phyloP scores from a whole-genome alignment of 208 protist genomes.

The Angomonas ambiguus region DNA sequence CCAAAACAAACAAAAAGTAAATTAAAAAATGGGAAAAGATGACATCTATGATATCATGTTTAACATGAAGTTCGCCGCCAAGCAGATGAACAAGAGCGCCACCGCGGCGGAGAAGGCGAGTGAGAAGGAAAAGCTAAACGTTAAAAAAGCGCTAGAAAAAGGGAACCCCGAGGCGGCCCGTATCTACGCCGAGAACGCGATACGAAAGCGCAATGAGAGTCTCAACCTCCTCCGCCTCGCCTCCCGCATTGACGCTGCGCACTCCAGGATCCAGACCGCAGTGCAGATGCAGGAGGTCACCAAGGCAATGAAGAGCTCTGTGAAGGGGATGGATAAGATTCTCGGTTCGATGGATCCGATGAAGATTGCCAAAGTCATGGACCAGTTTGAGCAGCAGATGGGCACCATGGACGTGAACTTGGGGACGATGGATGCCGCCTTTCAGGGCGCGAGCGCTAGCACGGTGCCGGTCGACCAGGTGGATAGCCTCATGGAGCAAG shows the following conservation, averaged over 20 bases:
- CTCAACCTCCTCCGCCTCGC: slow-evolving; percentile 95
- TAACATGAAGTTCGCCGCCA: slow-evolving; percentile 95
- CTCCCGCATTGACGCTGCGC: slow-evolving; percentile 94
- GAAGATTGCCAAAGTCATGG: slow-evolving; percentile 92
- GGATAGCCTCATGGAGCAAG: slow-evolving; percentile 89
- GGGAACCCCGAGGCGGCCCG: slow-evolving; percentile 96
- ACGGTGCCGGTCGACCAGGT: slow-evolving; percentile 90
- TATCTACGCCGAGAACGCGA: slow-evolving; percentile 98
- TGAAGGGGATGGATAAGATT: slow-evolving; percentile 95
- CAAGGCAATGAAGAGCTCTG: slow-evolving; percentile 91
- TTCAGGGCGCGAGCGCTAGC: slow-evolving; percentile 80
- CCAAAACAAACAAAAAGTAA: slow-evolving; percentile 5
- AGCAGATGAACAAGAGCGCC: slow-evolving; percentile 91
- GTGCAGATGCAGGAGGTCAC: slow-evolving; percentile 90
- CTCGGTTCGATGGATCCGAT: slow-evolving; percentile 92
- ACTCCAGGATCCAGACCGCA: slow-evolving; percentile 93
- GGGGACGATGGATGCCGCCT: slow-evolving; percentile 91
- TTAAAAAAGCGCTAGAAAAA: slow-evolving; percentile 96
- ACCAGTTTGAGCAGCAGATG: slow-evolving; percentile 97
- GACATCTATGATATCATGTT: slow-evolving; percentile 92
- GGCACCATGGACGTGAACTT: slow-evolving; percentile 93
- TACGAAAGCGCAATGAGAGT: slow-evolving; percentile 95
- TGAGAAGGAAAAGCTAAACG: slow-evolving; percentile 91
- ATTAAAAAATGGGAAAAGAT: slow-evolving; percentile 51
- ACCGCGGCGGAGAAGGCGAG: slow-evolving; percentile 85